Conservation (phyloP, 352 stramenopile genomes). For the Phytophthora fragariaefolia region DNA sequence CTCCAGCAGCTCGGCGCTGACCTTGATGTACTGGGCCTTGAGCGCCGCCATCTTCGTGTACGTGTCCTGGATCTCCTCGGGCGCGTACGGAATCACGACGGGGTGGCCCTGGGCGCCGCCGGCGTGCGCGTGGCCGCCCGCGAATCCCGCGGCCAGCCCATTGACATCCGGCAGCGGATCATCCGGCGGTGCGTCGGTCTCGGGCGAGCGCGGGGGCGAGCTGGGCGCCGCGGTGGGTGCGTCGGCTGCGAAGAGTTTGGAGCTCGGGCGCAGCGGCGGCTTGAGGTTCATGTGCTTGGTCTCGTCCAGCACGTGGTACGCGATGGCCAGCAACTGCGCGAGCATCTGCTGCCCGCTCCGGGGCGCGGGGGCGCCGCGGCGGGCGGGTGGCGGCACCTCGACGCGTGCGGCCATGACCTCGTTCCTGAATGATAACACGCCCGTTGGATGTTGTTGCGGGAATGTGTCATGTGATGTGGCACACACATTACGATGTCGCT, state of each 20-base stretch:
- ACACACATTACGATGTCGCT: too few species aligned
- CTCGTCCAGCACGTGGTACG: conserved; percentile 82
- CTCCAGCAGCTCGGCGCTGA: conserved; percentile 69
- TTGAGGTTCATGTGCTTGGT: conserved; percentile 88
- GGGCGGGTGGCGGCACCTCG: not conserved
- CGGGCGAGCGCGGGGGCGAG: conserved; percentile 40
- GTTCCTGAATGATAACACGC: too few species aligned
- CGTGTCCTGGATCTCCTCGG: conserved; percentile 87
- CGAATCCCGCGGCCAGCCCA: conserved; percentile 40
- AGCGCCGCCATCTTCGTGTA: conserved; percentile 84
- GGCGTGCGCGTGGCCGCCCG: conserved; percentile 36
- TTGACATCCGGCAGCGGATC: conserved; percentile 58
- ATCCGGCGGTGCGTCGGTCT: conserved; percentile 51
- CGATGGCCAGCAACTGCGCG: conserved; percentile 73
- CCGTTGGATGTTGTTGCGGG: too few species aligned
- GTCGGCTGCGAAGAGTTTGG: conserved; percentile 75
- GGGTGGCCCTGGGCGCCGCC: conserved; percentile 37
- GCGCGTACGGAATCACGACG: conserved; percentile 71
- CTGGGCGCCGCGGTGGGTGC: conserved; percentile 26
- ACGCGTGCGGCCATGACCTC: too few species aligned
- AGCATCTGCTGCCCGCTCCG: conserved; percentile 53
- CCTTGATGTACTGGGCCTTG: conserved; percentile 83
- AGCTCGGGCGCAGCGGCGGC: conserved; percentile 80
- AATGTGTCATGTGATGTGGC: too few species aligned
- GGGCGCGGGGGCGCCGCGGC: not conserved